Percentiles rank a stretch among this genome's conserved stretches.
These are phyloP conservation scores for Angomonas desouzai DNA, from an alignment of 208 protist genomes.

Conservation along the genomic window DNA sequence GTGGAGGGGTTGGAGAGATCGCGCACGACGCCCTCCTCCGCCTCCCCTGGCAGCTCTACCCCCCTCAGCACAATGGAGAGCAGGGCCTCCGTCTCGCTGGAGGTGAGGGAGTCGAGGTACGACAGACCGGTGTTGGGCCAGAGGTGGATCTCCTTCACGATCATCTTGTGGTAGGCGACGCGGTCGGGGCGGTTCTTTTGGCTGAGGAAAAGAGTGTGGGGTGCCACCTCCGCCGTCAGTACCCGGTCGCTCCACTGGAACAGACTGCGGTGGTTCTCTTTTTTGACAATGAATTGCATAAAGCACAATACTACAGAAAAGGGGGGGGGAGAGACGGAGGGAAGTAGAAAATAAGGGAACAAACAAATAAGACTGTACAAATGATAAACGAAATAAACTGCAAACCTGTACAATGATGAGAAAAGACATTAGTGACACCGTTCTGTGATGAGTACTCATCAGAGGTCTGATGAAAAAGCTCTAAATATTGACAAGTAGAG, in stretches of 20 bases:
- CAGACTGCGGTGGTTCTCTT: slow-evolving; percentile 9
- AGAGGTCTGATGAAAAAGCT: too few species aligned
- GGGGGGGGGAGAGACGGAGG: slow-evolving; percentile 13
- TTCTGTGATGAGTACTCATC: too few species aligned
- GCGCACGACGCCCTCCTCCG: background rate
- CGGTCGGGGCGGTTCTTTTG: slow-evolving; percentile 10
- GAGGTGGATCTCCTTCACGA: slow-evolving; percentile 6
- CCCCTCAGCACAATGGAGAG: background rate
- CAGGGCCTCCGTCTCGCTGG: background rate
- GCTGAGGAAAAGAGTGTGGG: slow-evolving; percentile 7
- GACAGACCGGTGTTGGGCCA: slow-evolving; percentile 4
- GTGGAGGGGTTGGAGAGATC: background rate
- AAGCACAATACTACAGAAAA: too few species aligned
- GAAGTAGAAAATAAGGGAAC: slow-evolving; percentile 1
- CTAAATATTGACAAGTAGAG: too few species aligned
- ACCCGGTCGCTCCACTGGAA: slow-evolving; percentile 4
- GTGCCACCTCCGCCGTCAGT: slow-evolving; percentile 3
- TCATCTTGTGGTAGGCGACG: slow-evolving; percentile 10
- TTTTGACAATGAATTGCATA: slow-evolving; percentile 15
- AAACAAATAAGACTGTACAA: too few species aligned
- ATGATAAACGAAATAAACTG: too few species aligned
- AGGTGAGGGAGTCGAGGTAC: slow-evolving; percentile 6
- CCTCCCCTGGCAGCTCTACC: background rate
- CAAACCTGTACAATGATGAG: too few species aligned
- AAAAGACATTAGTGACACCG: too few species aligned